phyloP scores from a whole-genome alignment of 352 stramenopile genomes.

The Globisporangium camurandrum region DNA sequence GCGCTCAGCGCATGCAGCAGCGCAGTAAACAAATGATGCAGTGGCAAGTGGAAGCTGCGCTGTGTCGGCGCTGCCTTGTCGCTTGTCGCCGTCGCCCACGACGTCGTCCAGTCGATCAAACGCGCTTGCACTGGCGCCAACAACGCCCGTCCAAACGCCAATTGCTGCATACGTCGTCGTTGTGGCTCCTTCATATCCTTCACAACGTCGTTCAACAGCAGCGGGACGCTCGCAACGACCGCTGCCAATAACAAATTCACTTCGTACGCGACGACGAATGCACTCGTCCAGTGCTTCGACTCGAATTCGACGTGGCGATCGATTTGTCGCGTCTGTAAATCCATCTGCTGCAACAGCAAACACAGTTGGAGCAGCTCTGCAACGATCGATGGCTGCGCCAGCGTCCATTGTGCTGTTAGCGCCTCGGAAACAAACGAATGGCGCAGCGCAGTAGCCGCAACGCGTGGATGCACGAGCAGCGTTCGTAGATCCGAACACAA shows the following conservation, averaged over 20 bases:
- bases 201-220: constrained; percentile 24
- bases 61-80: constrained; percentile 3
- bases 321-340: constrained; percentile 62
- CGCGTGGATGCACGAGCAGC: constrained; percentile 57
- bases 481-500: constrained; percentile 78
- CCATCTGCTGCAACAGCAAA: constrained; percentile 69
- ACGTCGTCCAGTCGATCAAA: constrained; percentile 24
- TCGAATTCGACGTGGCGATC: constrained; percentile 76
- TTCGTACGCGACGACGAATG: constrained; percentile 80
- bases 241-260: constrained; percentile 66
- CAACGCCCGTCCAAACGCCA: constrained; percentile 35
- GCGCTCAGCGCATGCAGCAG: constrained; percentile 41
- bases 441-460: constrained; percentile 51
- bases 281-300: constrained; percentile 77
- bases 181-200: constrained; percentile 11
- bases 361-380: constrained; percentile 50
- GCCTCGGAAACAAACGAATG: constrained; percentile 41
- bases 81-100: constrained; percentile 14
- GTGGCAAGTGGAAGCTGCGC: constrained; percentile 65
- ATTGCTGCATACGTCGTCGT: too few species aligned
- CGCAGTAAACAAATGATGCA: constrained; percentile 72
- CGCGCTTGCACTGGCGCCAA: constrained; percentile 28
- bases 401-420: constrained; percentile 29
- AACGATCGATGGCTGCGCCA: constrained; percentile 41
- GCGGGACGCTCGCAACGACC: constrained; percentile 50